Conservation (phyloP, 176 grass and related monocot species). For the Thinopyrum elongatum region DNA sequence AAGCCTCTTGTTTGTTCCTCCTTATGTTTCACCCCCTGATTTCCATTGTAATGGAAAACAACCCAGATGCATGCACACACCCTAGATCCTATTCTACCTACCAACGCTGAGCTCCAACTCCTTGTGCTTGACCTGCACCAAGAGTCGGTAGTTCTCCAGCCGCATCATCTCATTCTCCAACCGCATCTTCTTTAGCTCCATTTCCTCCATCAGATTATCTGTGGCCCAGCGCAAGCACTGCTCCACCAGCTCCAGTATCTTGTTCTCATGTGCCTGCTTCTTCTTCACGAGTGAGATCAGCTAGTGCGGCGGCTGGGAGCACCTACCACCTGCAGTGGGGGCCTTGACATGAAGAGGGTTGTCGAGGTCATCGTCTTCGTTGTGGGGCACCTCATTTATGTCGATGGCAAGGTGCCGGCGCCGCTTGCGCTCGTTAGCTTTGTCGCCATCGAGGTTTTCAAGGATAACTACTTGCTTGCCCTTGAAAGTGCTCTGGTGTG, state of each 20-base stretch:
- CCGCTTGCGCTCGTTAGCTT: not conserved
- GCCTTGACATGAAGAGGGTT: not conserved
- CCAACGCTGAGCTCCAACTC: not conserved
- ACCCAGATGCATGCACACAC: not conserved
- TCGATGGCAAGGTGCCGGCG: not conserved
- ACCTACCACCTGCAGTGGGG: not conserved
- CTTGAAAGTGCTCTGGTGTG: no score
- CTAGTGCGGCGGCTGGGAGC: accelerated
- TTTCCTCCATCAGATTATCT: not conserved
- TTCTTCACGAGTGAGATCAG: not conserved
- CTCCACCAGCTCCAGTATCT: not conserved
- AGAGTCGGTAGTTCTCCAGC: not conserved
- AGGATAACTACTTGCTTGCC: not conserved
- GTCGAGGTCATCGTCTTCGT: not conserved
- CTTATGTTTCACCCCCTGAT: not conserved
- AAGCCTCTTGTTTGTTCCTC: not conserved
- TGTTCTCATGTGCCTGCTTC: not conserved
- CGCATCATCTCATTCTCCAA: not conserved
- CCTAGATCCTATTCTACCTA: not conserved
- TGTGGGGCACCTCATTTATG: not conserved
- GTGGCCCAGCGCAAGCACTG: not conserved
- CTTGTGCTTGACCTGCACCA: not conserved
- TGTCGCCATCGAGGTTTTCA: not conserved
- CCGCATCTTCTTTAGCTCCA: not conserved
- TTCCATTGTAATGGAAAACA: no score